A percentile compares a stretch with the other conserved stretches of the same genome.
Evolutionary conservation across 805 yeast genomes (phyloP).

Genomic region (Hanseniaspora mollemarum): DNA sequence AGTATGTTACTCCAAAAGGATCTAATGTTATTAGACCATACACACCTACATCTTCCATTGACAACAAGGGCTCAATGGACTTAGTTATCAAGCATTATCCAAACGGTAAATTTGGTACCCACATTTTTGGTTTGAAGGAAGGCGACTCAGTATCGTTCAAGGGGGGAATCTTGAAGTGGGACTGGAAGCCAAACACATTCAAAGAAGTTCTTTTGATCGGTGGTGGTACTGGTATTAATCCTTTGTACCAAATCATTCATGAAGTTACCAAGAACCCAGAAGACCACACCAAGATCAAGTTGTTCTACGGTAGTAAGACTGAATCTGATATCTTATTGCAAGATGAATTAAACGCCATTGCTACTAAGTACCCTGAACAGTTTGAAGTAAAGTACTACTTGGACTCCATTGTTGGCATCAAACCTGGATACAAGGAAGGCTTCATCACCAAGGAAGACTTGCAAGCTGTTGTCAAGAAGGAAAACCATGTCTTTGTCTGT

Average conservation of each 20-base stretch:
- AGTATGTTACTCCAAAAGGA: conserved; percentile 74
- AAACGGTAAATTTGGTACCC: conserved; percentile 71
- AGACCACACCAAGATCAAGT: conserved; percentile 79
- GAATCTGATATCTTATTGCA: conserved; percentile 72
- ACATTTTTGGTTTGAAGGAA: conserved; percentile 56
- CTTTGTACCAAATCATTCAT: conserved; percentile 76
- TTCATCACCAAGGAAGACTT: conserved; percentile 68
- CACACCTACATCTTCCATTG: conserved; percentile 72
- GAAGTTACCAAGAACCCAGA: conserved; percentile 65
- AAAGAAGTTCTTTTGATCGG: conserved; percentile 73
- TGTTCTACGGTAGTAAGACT: conserved; percentile 70
- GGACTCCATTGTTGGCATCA: conserved; percentile 36
- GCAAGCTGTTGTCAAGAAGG: conserved; percentile 56
- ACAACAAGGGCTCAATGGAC: conserved; percentile 61
- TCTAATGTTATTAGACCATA: conserved; percentile 75
- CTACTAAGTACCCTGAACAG: conserved; percentile 58
- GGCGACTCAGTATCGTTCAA: conserved; percentile 80
- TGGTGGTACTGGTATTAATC: conserved; percentile 96
- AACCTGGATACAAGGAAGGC: conserved; percentile 50
- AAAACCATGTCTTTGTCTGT: conserved; percentile 73
- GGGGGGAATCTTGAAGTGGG: conserved; percentile 89
- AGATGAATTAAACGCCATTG: conserved; percentile 53
- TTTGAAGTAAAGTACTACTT: conserved; percentile 69
- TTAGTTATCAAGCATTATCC: conserved; percentile 77
- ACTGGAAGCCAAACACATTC: conserved; percentile 78